Base-by-base conservation (phyloP, 805 yeast genomes). In the Ascoidea rubescens region DNA sequence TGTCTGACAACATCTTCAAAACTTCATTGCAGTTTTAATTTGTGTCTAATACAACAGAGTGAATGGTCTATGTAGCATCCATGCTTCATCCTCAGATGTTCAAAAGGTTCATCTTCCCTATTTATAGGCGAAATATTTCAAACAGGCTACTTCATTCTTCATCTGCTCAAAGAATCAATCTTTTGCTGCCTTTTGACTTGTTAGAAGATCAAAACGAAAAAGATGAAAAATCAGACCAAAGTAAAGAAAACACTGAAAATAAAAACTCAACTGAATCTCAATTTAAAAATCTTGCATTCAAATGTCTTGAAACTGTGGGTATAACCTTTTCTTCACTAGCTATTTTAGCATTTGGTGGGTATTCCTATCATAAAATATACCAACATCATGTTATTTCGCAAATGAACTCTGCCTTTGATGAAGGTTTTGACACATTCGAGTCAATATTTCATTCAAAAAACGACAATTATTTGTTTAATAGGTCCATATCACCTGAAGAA, bases 301-400 rank as follows among this genome's bases (percentile, higher is more conserved):
- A 78, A 58, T 73, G 80, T 53, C 55, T 75, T 4, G 93, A 86
- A 61, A 80, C 93, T 0, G 80, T 82, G 0, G 80, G 86, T 2
- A 79, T 86, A 48, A 84, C 90, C 16, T 68, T 84, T 48, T 79
- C 87, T 14, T 81, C 90, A 2, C 64, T 86, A 43, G 72, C 79
- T 2, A 78, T 86, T 44, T 70, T 87, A 16, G 91, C 86, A 0
- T 66, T 79, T 1, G 84, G 91, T 2, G 95, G 95, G 2, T 61
- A 78, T n/a, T 59, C 76, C 12, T 86, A 86, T 62, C 95, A 86
- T 61, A 70, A 71, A 48, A 67, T 77, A 49, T 86, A 86, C 64
- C 70, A 75, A 47, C 49, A 56, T 4, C 84, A 78, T 57, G 88
- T 85, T 0, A 62, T 82, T 28, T 69, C 70, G 50, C 84, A 85